phyloP scores from a whole-genome alignment of 2,329 filamentous ascomycete genomes.

The Escovopsis sp. region DNA sequence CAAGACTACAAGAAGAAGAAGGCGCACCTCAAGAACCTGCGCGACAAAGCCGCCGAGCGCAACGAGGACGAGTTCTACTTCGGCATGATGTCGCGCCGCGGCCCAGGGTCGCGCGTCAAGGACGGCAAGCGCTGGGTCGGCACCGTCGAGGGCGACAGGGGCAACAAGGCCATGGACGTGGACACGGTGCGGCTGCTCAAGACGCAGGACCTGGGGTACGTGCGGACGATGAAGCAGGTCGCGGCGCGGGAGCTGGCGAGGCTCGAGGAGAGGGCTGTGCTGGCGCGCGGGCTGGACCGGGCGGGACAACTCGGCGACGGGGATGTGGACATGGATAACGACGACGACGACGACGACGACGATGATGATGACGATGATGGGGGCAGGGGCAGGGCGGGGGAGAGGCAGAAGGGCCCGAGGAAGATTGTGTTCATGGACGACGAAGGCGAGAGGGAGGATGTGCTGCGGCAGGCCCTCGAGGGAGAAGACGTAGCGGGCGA shows the following conservation, averaged over 20 bases:
- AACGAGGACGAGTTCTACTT: slow-evolving; percentile 65
- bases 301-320: slow-evolving; percentile 19
- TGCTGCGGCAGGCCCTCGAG: slow-evolving; percentile 15
- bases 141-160: slow-evolving; percentile 41
- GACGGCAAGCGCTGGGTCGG: slow-evolving; percentile 39
- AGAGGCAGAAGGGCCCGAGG: slow-evolving; percentile 20
- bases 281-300: slow-evolving; percentile 24
- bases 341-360: slow-evolving; percentile 13
- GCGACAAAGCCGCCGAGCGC: slow-evolving; percentile 46
- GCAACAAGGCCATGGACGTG: slow-evolving; percentile 38
- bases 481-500: slow-evolving; percentile 16
- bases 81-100: slow-evolving; percentile 50
- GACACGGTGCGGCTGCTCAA: slow-evolving; percentile 50
- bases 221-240: slow-evolving; percentile 47
- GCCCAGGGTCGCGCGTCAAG: slow-evolving; percentile 35
- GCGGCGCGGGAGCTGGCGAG: slow-evolving; percentile 40
- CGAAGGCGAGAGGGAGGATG: slow-evolving; percentile 20
- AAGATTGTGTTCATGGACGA: slow-evolving; percentile 40
- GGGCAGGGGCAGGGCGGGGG: slow-evolving; percentile 14
- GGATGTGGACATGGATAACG: slow-evolving; percentile 17
- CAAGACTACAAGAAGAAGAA: slow-evolving; percentile 55
- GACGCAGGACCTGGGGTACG: slow-evolving; percentile 53
- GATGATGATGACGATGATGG: slow-evolving; percentile 20
- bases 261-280: slow-evolving; percentile 39
- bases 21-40: slow-evolving; percentile 41